Evolutionary conservation across 1,139 yeast genomes (phyloP).

Genomic region (Nakaseomyces bracarensis): DNA sequence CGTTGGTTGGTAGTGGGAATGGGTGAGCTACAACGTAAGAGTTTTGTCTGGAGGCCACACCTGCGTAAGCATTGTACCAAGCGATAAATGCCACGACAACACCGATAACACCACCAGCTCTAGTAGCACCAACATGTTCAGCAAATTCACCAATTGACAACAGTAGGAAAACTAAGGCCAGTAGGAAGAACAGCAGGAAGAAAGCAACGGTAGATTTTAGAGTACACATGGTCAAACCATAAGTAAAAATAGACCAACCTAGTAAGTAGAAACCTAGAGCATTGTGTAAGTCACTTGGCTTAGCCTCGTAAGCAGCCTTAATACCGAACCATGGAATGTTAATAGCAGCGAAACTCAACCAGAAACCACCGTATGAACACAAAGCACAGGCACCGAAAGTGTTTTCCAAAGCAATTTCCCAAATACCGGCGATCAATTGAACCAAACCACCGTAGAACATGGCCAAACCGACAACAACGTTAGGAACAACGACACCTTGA

Average conservation of each 20-base stretch:
- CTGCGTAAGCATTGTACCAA: slow-evolving; percentile 73
- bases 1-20: slow-evolving; percentile 39
- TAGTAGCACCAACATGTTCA: slow-evolving; percentile 35
- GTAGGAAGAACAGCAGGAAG: slow-evolving; percentile 51
- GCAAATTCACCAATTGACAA: slow-evolving; percentile 54
- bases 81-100: slow-evolving; percentile 58
- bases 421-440: slow-evolving; percentile 57
- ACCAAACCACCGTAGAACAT: slow-evolving; percentile 81
- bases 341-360: slow-evolving; percentile 60
- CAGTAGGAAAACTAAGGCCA: slow-evolving; percentile 55
- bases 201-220: slow-evolving; percentile 63
- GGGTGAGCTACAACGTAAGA: slow-evolving; percentile 52
- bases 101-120: slow-evolving; percentile 64
- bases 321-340: slow-evolving; percentile 56
- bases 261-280: slow-evolving; percentile 55
- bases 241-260: slow-evolving; percentile 65
- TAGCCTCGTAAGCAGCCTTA: slow-evolving; percentile 40
- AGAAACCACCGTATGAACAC: slow-evolving; percentile 64
- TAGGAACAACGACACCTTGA: slow-evolving; percentile 41
- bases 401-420: slow-evolving; percentile 57
- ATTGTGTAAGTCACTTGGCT: slow-evolving; percentile 31
- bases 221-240: slow-evolving; percentile 50
- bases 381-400: slow-evolving; percentile 71
- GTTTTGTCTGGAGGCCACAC: slow-evolving; percentile 58
- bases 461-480: slow-evolving; percentile 64